Evolutionary conservation across 768 basidiomycete genomes (phyloP).

Genomic region (Suillus hirtellus): DNA sequence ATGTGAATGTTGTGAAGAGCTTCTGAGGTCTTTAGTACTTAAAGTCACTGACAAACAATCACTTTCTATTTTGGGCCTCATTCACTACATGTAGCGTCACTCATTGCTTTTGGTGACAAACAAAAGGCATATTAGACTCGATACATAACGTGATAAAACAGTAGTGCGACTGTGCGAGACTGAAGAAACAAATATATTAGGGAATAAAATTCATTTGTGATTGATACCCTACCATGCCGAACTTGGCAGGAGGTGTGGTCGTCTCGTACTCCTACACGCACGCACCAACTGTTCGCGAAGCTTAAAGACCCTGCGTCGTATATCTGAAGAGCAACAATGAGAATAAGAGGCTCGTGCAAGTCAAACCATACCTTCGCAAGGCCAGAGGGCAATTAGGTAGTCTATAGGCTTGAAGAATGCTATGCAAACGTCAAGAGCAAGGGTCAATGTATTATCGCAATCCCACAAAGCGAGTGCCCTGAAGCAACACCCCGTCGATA

Average conservation of each 20-base stretch:
- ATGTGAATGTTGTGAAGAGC: slow-evolving; percentile 15
- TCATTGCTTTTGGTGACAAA: not conserved
- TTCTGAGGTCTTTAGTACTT: slow-evolving; percentile 5
- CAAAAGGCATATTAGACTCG: not conserved
- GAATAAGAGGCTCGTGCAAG: slow-evolving; percentile 2
- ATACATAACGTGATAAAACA: slow-evolving; percentile 5
- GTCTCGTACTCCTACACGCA: slow-evolving; percentile 50
- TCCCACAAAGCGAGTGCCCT: slow-evolving; percentile 63
- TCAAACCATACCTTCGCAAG: slow-evolving; percentile 52
- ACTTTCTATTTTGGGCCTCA: slow-evolving; percentile 5
- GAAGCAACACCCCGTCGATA: slow-evolving; percentile 4
- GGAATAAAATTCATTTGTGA: not conserved
- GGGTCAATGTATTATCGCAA: slow-evolving; percentile 53
- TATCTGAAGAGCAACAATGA: slow-evolving; percentile 39
- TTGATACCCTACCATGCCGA: slow-evolving; percentile 8
- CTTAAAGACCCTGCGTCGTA: slow-evolving; percentile 47
- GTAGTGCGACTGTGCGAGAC: not conserved
- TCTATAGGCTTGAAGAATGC: slow-evolving; percentile 61
- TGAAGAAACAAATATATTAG: not conserved
- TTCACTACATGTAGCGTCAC: not conserved
- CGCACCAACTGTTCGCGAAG: slow-evolving; percentile 46
- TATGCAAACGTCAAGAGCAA: slow-evolving; percentile 64
- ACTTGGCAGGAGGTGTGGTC: slow-evolving; percentile 29
- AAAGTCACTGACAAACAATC: slow-evolving; percentile 6
- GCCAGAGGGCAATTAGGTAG: slow-evolving; percentile 64